These are phyloP conservation scores for Russula sp. DNA, from an alignment of 768 basidiomycete species.

Conservation along the genomic window DNA sequence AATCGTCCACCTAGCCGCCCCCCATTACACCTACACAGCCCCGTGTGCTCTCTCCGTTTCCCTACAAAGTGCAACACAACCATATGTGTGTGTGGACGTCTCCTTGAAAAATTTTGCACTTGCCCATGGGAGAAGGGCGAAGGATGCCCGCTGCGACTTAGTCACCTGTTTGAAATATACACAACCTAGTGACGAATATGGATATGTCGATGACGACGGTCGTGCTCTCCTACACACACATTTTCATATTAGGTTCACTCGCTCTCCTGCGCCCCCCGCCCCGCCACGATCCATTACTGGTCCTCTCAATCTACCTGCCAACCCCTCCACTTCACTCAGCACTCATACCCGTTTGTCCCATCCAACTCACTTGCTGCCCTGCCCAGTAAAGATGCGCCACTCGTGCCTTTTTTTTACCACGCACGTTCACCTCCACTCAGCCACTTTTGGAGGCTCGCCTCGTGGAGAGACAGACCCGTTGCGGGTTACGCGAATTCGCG, in stretches of 20 bases:
- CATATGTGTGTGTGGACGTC: too few relatives aligned
- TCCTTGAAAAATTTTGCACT: too few relatives aligned
- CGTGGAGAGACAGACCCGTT: conserved; percentile 1
- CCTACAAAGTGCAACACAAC: too few relatives aligned
- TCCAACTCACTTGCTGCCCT: not conserved
- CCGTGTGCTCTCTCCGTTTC: too few relatives aligned
- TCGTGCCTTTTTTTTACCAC: not conserved
- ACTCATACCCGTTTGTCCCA: not conserved
- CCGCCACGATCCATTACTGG: not conserved
- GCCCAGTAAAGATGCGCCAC: not conserved
- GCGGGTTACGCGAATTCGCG: not conserved
- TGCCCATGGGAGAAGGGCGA: too few relatives aligned
- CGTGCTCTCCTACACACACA: too few relatives aligned
- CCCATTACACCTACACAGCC: too few relatives aligned
- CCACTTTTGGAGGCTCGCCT: not conserved
- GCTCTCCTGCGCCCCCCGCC: not conserved
- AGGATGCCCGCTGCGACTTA: too few relatives aligned
- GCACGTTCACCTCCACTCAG: not conserved
- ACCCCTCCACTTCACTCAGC: not conserved
- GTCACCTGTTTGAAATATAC: too few relatives aligned
- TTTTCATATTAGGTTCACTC: conserved; percentile 11
- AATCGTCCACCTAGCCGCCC: too few relatives aligned
- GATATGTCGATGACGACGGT: too few relatives aligned
- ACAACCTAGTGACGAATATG: too few relatives aligned
- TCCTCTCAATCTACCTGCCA: not conserved